These are phyloP conservation scores for Pneumocystis jirovecii DNA, from an alignment of 1,139 yeast genomes.

Conservation along the genomic window DNA sequence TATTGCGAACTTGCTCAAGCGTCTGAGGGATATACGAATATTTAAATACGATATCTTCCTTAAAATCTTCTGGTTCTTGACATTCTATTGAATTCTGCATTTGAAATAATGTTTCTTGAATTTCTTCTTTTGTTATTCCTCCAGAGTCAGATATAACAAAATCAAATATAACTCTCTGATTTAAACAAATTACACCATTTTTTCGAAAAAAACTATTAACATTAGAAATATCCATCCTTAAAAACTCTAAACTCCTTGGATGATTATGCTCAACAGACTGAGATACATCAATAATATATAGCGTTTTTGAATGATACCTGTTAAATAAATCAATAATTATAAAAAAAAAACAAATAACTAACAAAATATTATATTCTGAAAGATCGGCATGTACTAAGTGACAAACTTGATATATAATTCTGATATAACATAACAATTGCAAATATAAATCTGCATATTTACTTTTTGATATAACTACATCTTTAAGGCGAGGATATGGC, in stretches of 20 bases:
- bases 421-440: conserved; percentile 68
- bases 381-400: conserved; percentile 91
- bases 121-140: conserved; percentile 21
- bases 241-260: conserved; percentile 87
- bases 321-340: neutral
- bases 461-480: conserved; percentile 42
- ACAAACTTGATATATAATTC: conserved; percentile 76
- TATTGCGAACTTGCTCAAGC: conserved; percentile 32
- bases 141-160: conserved; percentile 38
- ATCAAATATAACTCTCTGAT: conserved; percentile 68
- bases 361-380: conserved; percentile 82
- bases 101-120: conserved; percentile 27
- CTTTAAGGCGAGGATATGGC: conserved; percentile 18
- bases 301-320: conserved; percentile 45
- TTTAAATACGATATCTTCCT: conserved; percentile 71
- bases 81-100: conserved; percentile 16
- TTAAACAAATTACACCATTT: conserved; percentile 58
- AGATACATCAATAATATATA: conserved; percentile 89
- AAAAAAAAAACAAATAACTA: neutral
- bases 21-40: conserved; percentile 70
- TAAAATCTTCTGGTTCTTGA: conserved; percentile 23
- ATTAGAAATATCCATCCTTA: conserved; percentile 94
- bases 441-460: conserved; percentile 57
- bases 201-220: conserved; percentile 74
- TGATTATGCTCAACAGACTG: conserved; percentile 97